Percentiles rank a stretch among this genome's conserved stretches.
These are phyloP conservation scores for Paraglomus brasilianum DNA, from an alignment of 192 early-diverging fungal species.

Conservation along the genomic window DNA sequence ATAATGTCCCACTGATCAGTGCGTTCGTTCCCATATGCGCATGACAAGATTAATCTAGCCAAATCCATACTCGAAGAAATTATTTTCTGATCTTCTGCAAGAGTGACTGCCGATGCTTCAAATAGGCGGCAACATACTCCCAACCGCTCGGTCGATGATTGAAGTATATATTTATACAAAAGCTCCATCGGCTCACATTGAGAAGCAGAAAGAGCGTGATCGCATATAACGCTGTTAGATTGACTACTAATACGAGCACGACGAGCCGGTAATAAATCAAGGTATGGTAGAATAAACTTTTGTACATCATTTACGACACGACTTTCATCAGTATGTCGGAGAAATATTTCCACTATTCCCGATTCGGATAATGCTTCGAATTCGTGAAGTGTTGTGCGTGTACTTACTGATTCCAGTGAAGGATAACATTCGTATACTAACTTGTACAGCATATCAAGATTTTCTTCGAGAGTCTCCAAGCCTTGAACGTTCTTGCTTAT, in stretches of 20 bases:
- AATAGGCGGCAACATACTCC: constrained; percentile 47
- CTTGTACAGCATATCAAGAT: constrained; percentile 56
- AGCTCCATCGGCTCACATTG: constrained; percentile 34
- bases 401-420: constrained; percentile 28
- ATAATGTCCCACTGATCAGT: constrained; percentile 43
- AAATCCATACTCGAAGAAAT: constrained; percentile 53
- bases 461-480: constrained; percentile 54
- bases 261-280: constrained; percentile 32
- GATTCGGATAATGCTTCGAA: constrained; percentile 42
- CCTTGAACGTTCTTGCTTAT: constrained; percentile 45
- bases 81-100: constrained; percentile 47
- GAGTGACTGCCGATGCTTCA: constrained; percentile 52
- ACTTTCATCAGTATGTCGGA: constrained; percentile 37
- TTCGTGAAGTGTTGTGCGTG: constrained; percentile 34
- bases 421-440: constrained; percentile 59
- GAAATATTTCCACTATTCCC: constrained; percentile 40
- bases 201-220: too few relatives aligned
- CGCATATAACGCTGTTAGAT: constrained; percentile 26
- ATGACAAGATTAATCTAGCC: constrained; percentile 46
- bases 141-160: constrained; percentile 39
- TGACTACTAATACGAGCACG: constrained; percentile 32
- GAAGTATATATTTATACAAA: constrained; percentile 50
- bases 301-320: constrained; percentile 51
- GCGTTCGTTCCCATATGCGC: constrained; percentile 48
- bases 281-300: constrained; percentile 50